Conservation (phyloP, 1,284 basidiomycete genomes). For the Anthracocystis walkeri region DNA sequence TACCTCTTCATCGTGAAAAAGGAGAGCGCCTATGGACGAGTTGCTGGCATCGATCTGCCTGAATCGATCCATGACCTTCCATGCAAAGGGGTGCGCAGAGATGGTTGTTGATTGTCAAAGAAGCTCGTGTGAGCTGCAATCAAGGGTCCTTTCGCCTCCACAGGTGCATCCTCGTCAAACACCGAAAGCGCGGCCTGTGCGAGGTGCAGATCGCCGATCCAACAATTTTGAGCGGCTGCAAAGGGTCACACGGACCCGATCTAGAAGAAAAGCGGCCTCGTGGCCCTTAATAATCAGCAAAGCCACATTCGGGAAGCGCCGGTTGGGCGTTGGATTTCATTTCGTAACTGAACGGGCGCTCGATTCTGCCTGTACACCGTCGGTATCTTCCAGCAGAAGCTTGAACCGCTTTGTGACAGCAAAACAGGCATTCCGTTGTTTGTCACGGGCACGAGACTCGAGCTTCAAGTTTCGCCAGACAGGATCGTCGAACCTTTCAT, state of each 20-base stretch:
- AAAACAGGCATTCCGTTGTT: no score
- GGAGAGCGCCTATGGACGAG: slow-evolving; percentile 58
- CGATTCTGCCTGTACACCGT: not conserved
- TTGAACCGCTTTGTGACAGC: no score
- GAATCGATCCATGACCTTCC: slow-evolving; percentile 60
- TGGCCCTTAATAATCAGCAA: slow-evolving; percentile 16
- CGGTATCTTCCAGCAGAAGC: no score
- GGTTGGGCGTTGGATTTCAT: slow-evolving; percentile 9
- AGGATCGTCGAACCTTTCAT: no score
- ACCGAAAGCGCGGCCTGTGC: slow-evolving; percentile 10
- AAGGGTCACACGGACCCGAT: not conserved
- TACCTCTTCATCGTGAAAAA: slow-evolving; percentile 61
- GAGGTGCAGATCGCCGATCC: slow-evolving; percentile 3
- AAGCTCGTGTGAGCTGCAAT: not conserved
- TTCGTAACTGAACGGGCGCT: not conserved
- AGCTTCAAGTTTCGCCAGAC: no score
- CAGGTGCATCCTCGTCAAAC: not conserved
- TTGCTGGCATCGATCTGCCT: slow-evolving; percentile 58
- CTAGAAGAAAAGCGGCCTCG: slow-evolving; percentile 8
- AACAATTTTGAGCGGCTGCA: slow-evolving; percentile 2
- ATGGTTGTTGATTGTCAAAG: no score
- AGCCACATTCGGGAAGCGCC: slow-evolving; percentile 26
- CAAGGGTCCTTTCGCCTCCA: slow-evolving; percentile 13
- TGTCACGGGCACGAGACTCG: no score
- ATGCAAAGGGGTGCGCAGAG: not conserved